These are phyloP conservation scores for Salix koriyanagi DNA, from an alignment of 345 rosid species.

Conservation along the genomic window DNA sequence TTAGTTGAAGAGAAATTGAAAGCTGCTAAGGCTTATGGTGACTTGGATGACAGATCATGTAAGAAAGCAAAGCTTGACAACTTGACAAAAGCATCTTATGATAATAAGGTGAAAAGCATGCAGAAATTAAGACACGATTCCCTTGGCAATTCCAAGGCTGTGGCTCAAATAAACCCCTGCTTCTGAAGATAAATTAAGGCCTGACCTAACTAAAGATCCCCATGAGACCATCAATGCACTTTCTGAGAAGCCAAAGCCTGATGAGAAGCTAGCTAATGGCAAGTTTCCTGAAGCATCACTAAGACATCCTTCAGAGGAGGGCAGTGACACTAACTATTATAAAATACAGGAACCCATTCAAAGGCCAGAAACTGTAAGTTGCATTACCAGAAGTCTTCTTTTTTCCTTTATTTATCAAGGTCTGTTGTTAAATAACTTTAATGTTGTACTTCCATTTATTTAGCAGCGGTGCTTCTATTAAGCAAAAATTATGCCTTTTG, in stretches of 20 bases:
- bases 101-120: constrained; percentile 23
- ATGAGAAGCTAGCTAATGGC: constrained; percentile 30
- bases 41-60: constrained; percentile 36
- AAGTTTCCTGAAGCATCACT: constrained; percentile 28
- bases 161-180: not conserved
- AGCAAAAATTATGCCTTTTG: not conserved
- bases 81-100: constrained; percentile 21
- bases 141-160: constrained; percentile 19
- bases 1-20: constrained; percentile 32
- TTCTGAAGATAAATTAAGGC: constrained; percentile 22
- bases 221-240: constrained; percentile 20
- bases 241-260: constrained; percentile 30
- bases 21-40: constrained; percentile 23
- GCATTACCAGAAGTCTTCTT: not conserved
- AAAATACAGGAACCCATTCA: constrained; percentile 39
- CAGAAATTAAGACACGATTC: constrained; percentile 23
- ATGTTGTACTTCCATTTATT: not conserved
- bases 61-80: constrained; percentile 52
- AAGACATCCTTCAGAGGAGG: constrained; percentile 17
- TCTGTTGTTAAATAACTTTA: not conserved
- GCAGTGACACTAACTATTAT: constrained; percentile 14
- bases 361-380: constrained; percentile 64
- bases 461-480: not conserved
- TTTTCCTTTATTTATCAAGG: not conserved
- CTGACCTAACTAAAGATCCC: constrained; percentile 14